Evolutionary conservation across 768 basidiomycete species (phyloP), one percentile per base, ranked within the genome.

Genomic region (Pleurotus giganteus): DNA sequence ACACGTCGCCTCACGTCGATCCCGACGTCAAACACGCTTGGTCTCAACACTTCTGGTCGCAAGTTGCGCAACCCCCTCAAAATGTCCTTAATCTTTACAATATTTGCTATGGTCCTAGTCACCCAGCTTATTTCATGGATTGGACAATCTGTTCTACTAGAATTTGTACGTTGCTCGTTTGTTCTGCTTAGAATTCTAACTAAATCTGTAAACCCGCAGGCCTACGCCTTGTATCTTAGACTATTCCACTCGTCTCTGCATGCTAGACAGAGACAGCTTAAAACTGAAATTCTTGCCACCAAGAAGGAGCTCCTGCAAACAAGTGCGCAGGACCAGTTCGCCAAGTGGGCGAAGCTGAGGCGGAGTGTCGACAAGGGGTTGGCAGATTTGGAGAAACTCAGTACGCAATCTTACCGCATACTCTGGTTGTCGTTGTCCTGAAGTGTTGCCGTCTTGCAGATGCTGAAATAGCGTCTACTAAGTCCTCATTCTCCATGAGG

Each of bases 281-380:
- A 96, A 71, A 73, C 80, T 6, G 86, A 94, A 53, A 82, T 98
- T 27, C 76, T 98, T 41, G 68, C 73, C 26, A 87, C 84, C 32
- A 95, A 95, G 71, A 79, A 88, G 23, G 93, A 98, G 66, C 83
- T 98, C 2, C 69, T 88, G 58, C 85, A 85, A 66, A 98, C 94
- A 29, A 94, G 91, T 63, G 90, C 94, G 15, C 97, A 98, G 67
- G 95, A 98, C 65, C 91, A 98, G 65, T 99, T 99, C 67, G 92
- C 94, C 17, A 98, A 94, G 73, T 98, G 97, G 96, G 96, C 96
- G 44, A 94, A 94, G 73, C 73, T 98, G 65, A 75, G 90, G 62
- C 73, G 97, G 60, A 91, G 82, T 61, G 84, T 98, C 42, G 96
- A 98, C 74, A 98, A 96, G 71, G 91, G 89, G 17, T 70, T 97